Conservation (phyloP, 805 yeast genomes). For the Candida cerambycidarum region DNA sequence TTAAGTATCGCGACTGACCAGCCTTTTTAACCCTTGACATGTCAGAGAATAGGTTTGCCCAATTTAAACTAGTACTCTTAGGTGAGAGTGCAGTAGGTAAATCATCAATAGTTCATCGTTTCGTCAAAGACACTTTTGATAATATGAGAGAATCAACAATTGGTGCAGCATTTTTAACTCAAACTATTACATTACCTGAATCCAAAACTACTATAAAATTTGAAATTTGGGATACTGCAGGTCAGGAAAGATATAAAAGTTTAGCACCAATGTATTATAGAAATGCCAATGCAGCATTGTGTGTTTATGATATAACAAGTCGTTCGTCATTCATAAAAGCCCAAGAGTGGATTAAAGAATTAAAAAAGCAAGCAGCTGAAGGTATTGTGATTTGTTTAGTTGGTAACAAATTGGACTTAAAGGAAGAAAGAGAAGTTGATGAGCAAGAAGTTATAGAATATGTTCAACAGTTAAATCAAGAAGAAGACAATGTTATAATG, state of each 20-base stretch:
- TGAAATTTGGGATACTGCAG: conserved; percentile 95
- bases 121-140: conserved; percentile 71
- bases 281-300: conserved; percentile 67
- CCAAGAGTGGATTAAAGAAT: conserved; percentile 73
- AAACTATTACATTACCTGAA: conserved; percentile 56
- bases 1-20: conserved; percentile 6
- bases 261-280: conserved; percentile 48
- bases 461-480: conserved; percentile 36
- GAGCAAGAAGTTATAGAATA: conserved; percentile 50
- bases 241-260: conserved; percentile 57
- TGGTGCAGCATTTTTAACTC: conserved; percentile 82
- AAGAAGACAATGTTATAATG: conserved; percentile 42
- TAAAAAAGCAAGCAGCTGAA: conserved; percentile 75
- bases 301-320: conserved; percentile 74
- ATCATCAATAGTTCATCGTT: conserved; percentile 55
- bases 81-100: conserved; percentile 88
- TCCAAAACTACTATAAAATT: conserved; percentile 56
- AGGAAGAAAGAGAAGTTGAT: conserved; percentile 44
- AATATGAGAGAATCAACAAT: conserved; percentile 76
- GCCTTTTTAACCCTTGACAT: conserved; percentile 7
- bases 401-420: conserved; percentile 76
- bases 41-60: conserved; percentile 29
- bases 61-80: conserved; percentile 64
- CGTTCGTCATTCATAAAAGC: conserved; percentile 68
- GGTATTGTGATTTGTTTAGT: conserved; percentile 77